phyloP scores from a whole-genome alignment of 768 basidiomycete genomes.

The Lactarius trivialis region DNA sequence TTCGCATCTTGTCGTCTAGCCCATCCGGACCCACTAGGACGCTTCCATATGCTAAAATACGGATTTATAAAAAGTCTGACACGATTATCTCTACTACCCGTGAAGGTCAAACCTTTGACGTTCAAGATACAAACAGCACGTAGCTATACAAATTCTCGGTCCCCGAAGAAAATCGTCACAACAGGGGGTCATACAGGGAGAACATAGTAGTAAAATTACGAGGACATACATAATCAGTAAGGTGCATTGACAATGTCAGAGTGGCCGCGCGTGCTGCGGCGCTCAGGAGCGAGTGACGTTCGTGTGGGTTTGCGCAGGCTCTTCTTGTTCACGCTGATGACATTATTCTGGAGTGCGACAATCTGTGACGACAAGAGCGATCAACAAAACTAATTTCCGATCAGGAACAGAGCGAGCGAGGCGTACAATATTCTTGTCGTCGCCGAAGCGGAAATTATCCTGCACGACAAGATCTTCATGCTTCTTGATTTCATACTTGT shows the following conservation, averaged over 20 bases:
- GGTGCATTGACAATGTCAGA: conserved; percentile 22
- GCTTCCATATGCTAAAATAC: neutral
- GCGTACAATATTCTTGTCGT: conserved; percentile 93
- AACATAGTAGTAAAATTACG: neutral
- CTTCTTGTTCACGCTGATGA: conserved; percentile 92
- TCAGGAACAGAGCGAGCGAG: conserved; percentile 15
- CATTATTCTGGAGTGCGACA: conserved; percentile 91
- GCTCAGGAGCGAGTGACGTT: conserved; percentile 54
- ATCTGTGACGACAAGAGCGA: conserved; percentile 47
- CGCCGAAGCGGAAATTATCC: conserved; percentile 96
- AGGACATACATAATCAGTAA: conserved; percentile 6
- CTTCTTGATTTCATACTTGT: conserved; percentile 95
- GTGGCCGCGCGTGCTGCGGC: conserved; percentile 20
- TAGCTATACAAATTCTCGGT: conserved; percentile 7
- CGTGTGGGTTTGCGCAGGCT: conserved; percentile 78
- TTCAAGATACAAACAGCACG: conserved; percentile 2
- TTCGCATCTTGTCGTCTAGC: no score
- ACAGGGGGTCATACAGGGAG: conserved; percentile 5
- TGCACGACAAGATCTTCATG: conserved; percentile 94
- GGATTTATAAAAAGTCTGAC: neutral
- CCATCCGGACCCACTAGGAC: neutral
- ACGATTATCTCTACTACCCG: conserved; percentile 6
- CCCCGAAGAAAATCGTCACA: neutral
- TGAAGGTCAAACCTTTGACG: neutral
- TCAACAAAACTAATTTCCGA: conserved; percentile 5